These are phyloP conservation scores for Clavispora vitiphila DNA, from an alignment of 805 yeast genomes.

Conservation along the genomic window DNA sequence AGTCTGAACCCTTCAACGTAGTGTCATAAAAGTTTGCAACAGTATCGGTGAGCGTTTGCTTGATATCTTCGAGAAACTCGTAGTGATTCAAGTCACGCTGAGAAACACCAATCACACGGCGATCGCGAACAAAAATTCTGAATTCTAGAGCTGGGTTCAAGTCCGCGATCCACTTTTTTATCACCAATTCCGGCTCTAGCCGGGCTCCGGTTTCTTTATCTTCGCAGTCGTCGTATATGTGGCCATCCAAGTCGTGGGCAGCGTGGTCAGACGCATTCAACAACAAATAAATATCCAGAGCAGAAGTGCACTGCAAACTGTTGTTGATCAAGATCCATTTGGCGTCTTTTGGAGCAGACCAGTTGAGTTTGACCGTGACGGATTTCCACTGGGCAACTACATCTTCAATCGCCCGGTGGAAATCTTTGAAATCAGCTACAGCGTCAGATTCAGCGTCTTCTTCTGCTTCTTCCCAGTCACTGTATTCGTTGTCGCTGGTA, in stretches of 20 bases:
- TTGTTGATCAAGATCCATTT: constrained; percentile 84
- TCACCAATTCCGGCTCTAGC: constrained; percentile 56
- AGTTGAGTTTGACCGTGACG: constrained; percentile 85
- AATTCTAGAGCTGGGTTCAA: constrained; percentile 90
- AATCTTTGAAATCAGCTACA: constrained; percentile 41
- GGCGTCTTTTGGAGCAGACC: constrained; percentile 97
- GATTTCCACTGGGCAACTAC: constrained; percentile 49
- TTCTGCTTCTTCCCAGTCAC: constrained; percentile 63
- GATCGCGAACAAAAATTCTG: constrained; percentile 70
- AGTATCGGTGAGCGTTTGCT: constrained; percentile 41
- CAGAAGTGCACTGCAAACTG: constrained; percentile 63
- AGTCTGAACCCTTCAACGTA: constrained; percentile 23
- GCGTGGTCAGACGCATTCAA: constrained; percentile 85
- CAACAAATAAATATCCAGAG: constrained; percentile 73
- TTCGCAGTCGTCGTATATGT: constrained; percentile 54
- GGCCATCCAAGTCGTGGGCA: constrained; percentile 67
- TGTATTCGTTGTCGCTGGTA: constrained; percentile 60
- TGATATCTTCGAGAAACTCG: constrained; percentile 54
- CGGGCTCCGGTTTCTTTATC: constrained; percentile 16
- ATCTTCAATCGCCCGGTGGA: constrained; percentile 50
- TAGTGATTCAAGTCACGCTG: constrained; percentile 88
- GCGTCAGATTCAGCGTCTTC: constrained; percentile 12
- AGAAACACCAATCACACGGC: constrained; percentile 62
- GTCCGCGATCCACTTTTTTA: constrained; percentile 71
- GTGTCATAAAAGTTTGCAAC: constrained; percentile 55